Evolutionary conservation across 768 basidiomycete species (phyloP).

Genomic region (Suillus brevipes): DNA sequence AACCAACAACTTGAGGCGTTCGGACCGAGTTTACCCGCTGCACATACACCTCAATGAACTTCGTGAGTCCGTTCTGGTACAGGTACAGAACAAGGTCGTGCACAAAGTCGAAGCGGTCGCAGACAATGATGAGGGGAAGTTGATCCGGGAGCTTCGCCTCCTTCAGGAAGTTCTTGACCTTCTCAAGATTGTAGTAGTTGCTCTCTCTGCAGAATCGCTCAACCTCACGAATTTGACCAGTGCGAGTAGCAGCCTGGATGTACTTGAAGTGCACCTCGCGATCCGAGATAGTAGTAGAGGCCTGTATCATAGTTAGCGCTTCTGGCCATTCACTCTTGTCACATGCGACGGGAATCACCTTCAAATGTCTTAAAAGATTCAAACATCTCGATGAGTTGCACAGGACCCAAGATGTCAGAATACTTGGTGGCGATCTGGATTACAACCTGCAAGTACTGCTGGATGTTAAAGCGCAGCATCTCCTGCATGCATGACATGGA

Average conservation of each 20-base stretch:
- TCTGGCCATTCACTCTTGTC: not conserved
- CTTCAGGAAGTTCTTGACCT: constrained; percentile 99
- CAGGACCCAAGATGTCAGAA: constrained; percentile 94
- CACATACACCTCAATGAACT: constrained; percentile 99
- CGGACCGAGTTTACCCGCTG: constrained; percentile 96
- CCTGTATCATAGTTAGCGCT: constrained; percentile 40
- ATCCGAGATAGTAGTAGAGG: constrained; percentile 96
- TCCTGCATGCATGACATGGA: constrained; percentile 95
- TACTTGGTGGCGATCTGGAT: constrained; percentile 99
- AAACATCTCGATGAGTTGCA: constrained; percentile 98
- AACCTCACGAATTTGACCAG: constrained; percentile 97
- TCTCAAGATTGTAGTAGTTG: constrained; percentile 97
- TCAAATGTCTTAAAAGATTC: constrained; percentile 98
- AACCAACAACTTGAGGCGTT: constrained; percentile 94
- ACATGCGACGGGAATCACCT: constrained; percentile 42
- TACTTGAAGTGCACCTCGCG: constrained; percentile 99
- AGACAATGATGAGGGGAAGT: constrained; percentile 98
- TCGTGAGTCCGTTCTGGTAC: constrained; percentile 94
- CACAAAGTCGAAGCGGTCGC: constrained; percentile 99
- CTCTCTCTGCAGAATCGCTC: constrained; percentile 98
- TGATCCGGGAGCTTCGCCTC: constrained; percentile 97
- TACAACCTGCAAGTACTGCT: constrained; percentile 94
- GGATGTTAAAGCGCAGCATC: constrained; percentile 95
- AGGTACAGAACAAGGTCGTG: constrained; percentile 98
- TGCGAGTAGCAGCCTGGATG: constrained; percentile 97